These are phyloP conservation scores for Chlamydomonas sp. DNA, from an alignment of 139 green algal genomes.

Conservation along the genomic window DNA sequence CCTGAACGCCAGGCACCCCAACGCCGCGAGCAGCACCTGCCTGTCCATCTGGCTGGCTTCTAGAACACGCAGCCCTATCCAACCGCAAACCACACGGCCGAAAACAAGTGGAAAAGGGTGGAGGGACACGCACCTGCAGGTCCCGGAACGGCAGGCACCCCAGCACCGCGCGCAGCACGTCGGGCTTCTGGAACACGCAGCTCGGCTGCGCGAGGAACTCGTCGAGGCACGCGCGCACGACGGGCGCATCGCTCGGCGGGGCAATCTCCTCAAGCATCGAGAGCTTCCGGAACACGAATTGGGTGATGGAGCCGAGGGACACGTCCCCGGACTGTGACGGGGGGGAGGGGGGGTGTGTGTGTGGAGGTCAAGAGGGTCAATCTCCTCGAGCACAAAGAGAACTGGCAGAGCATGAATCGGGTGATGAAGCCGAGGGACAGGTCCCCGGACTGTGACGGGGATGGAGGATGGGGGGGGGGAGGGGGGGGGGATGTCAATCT, in stretches of 20 bases:
- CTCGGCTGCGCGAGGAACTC: constrained; percentile 40
- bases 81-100: neutral
- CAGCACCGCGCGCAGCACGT: constrained; percentile 41
- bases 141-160: constrained; percentile 36
- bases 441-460: no score
- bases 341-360: no score
- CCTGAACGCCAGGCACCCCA: constrained; percentile 37
- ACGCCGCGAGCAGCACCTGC: constrained; percentile 36
- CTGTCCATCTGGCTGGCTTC: no score
- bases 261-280: constrained; percentile 19
- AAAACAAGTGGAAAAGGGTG: no score
- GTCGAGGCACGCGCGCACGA: constrained; percentile 21
- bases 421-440: no score
- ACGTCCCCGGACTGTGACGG: no score
- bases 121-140: constrained; percentile 21
- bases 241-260: constrained; percentile 12
- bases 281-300: constrained; percentile 50
- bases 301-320: constrained; percentile 35
- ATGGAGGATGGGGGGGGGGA: no score
- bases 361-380: no score
- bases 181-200: constrained; percentile 31
- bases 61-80: constrained; percentile 23
- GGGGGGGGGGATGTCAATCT: no score
- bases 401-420: constrained; percentile 9
- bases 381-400: no score